Conservation (phyloP, 169 alveolate genomes). For the Neospora caninum region DNA sequence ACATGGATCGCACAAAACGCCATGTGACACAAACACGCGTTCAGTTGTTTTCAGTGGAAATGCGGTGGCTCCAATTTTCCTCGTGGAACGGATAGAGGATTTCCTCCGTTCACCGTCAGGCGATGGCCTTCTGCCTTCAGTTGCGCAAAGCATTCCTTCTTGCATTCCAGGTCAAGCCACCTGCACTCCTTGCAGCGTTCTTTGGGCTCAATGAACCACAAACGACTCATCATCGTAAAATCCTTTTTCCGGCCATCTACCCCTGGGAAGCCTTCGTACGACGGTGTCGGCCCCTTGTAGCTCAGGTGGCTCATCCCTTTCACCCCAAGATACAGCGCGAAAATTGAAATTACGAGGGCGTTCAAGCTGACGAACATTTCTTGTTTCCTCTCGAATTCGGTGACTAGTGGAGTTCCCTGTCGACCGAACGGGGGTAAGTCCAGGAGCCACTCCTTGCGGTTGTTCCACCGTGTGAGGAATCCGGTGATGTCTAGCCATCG, state of each 20-base stretch:
- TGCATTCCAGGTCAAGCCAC: constrained; percentile 85
- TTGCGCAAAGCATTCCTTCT: constrained; percentile 81
- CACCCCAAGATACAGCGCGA: constrained; percentile 67
- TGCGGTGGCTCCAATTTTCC: constrained; percentile 81
- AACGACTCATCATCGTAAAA: constrained; percentile 86
- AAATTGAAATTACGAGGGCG: constrained; percentile 66
- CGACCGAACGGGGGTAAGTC: constrained; percentile 73
- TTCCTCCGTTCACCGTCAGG: constrained; percentile 77
- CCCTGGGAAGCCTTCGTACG: constrained; percentile 71
- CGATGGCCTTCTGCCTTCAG: constrained; percentile 82
- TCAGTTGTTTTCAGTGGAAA: constrained; percentile 68
- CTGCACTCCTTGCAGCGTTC: constrained; percentile 87
- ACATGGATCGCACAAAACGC: too few species aligned
- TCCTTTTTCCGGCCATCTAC: constrained; percentile 80
- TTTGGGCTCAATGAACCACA: constrained; percentile 81
- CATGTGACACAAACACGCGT: too few species aligned
- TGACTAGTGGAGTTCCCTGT: constrained; percentile 69
- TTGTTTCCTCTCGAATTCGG: constrained; percentile 77
- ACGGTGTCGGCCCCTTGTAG: constrained; percentile 76
- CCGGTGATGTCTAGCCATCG: constrained; percentile 80
- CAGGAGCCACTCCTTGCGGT: constrained; percentile 75
- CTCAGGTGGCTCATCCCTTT: constrained; percentile 73
- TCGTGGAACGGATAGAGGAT: constrained; percentile 83
- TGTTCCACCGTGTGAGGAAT: constrained; percentile 75
- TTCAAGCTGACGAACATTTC: constrained; percentile 72